Evolutionary conservation across 495 filamentous ascomycete genomes (phyloP).

Genomic region (Neurospora sp.): DNA sequence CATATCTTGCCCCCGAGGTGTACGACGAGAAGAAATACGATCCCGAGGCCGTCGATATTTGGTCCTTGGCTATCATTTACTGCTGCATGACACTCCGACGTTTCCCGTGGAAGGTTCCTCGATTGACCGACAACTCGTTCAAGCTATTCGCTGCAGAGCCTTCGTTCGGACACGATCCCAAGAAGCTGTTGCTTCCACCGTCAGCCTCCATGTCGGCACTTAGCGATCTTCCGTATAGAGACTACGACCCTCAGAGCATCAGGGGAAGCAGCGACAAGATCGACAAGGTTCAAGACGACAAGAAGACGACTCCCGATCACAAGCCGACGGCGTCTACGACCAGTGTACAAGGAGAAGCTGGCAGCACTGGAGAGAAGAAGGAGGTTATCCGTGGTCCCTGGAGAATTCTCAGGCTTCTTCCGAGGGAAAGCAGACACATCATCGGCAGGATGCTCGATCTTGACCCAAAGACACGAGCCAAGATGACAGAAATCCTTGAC

Average conservation of each 20-base stretch:
- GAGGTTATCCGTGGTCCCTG: conserved; percentile 87
- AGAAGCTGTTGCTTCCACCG: conserved; percentile 29
- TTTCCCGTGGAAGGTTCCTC: conserved; percentile 95
- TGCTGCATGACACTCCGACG: conserved; percentile 96
- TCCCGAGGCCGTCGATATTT: conserved; percentile 87
- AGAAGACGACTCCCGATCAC: conserved; percentile 5
- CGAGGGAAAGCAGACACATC: conserved; percentile 79
- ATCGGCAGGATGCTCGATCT: conserved; percentile 90
- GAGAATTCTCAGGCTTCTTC: conserved; percentile 83
- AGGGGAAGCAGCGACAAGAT: neutral
- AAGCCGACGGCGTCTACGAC: conserved; percentile 2
- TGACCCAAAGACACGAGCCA: conserved; percentile 73
- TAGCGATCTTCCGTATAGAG: conserved; percentile 21
- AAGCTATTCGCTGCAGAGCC: conserved; percentile 80
- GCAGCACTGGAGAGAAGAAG: conserved; percentile 44
- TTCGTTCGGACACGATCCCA: conserved; percentile 41
- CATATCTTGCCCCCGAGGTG: conserved; percentile 93
- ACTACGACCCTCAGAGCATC: conserved; percentile 25
- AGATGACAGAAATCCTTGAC: conserved; percentile 68
- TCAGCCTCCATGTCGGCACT: conserved; percentile 29
- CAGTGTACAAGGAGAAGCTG: neutral
- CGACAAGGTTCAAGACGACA: conserved; percentile 2
- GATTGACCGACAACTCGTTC: conserved; percentile 87
- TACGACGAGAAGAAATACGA: conserved; percentile 94
- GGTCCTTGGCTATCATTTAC: conserved; percentile 97